These are phyloP conservation scores for Aeschynomene evenia DNA, from an alignment of 306 rosid genomes.

Conservation along the genomic window DNA sequence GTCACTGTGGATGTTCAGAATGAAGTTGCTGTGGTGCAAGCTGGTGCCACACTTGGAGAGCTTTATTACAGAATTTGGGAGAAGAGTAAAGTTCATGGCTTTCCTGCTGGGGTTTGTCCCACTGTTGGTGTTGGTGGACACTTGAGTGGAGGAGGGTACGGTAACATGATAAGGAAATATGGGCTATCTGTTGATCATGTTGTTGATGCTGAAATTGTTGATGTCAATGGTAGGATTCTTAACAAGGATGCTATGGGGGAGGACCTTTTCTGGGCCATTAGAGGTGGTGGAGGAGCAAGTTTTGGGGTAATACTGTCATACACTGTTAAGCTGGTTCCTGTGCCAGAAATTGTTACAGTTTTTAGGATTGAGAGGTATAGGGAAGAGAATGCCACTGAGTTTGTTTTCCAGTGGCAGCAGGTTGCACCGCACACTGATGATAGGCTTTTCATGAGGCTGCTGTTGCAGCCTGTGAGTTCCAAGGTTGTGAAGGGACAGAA, in stretches of 20 bases:
- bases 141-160: constrained; percentile 81
- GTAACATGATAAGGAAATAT: constrained; percentile 60
- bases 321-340: constrained; percentile 50
- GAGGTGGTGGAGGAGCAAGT: constrained; percentile 80
- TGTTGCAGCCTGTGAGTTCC: constrained; percentile 54
- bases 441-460: constrained; percentile 58
- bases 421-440: constrained; percentile 50
- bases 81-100: constrained; percentile 60
- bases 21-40: constrained; percentile 49
- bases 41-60: constrained; percentile 81
- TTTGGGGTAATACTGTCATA: constrained; percentile 71
- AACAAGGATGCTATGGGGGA: constrained; percentile 66
- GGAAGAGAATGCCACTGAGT: constrained; percentile 52
- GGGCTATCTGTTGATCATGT: constrained; percentile 69
- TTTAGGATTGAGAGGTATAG: constrained; percentile 39
- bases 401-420: constrained; percentile 65
- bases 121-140: constrained; percentile 89
- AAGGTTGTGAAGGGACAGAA: constrained; percentile 36
- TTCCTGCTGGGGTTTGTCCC: constrained; percentile 70
- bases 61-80: constrained; percentile 63
- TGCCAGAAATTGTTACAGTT: constrained; percentile 59
- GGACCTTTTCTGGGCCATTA: constrained; percentile 81
- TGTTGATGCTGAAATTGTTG: constrained; percentile 65
- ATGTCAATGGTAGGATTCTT: constrained; percentile 57
- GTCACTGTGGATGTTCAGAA: constrained; percentile 45